phyloP scores from a whole-genome alignment of 2,329 filamentous ascomycete genomes.

The Nannizziopsis barbatae region DNA sequence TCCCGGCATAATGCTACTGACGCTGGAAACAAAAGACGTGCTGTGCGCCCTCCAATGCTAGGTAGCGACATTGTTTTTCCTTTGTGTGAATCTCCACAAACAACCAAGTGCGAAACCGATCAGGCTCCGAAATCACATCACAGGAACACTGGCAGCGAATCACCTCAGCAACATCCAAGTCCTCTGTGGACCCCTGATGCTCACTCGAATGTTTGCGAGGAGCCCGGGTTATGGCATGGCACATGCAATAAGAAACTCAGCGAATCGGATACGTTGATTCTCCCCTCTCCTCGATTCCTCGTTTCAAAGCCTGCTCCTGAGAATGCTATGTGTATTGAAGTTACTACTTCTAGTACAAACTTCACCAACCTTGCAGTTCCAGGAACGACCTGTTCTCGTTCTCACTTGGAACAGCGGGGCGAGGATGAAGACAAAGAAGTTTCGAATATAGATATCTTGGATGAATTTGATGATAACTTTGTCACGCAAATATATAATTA shows the following conservation, averaged over 20 bases:
- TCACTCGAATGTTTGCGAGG: conserved; percentile 29
- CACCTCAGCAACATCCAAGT: conserved; percentile 16
- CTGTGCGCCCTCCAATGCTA: conserved; percentile 70
- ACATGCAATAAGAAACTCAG: conserved; percentile 24
- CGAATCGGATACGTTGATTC: conserved; percentile 1
- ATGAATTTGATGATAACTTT: conserved; percentile 71
- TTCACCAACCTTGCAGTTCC: neutral
- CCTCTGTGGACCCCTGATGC: conserved; percentile 67
- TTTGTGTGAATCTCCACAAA: conserved; percentile 68
- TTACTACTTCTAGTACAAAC: neutral
- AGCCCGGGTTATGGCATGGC: conserved; percentile 42
- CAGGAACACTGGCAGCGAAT: conserved; percentile 38
- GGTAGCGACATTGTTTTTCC: conserved; percentile 72
- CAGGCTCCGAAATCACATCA: conserved; percentile 47
- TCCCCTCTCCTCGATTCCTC: neutral
- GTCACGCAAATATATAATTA: conserved; percentile 97
- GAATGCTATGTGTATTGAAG: neutral
- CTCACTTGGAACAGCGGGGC: neutral
- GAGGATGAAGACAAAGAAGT: neutral
- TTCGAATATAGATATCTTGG: conserved; percentile 31
- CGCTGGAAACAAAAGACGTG: conserved; percentile 46
- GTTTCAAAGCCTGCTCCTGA: neutral
- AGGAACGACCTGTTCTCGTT: neutral
- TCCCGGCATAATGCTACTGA: conserved; percentile 20
- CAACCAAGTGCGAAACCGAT: conserved; percentile 71